These are phyloP conservation scores for Mycena maculata DNA, from an alignment of 768 basidiomycete genomes.

Conservation along the genomic window DNA sequence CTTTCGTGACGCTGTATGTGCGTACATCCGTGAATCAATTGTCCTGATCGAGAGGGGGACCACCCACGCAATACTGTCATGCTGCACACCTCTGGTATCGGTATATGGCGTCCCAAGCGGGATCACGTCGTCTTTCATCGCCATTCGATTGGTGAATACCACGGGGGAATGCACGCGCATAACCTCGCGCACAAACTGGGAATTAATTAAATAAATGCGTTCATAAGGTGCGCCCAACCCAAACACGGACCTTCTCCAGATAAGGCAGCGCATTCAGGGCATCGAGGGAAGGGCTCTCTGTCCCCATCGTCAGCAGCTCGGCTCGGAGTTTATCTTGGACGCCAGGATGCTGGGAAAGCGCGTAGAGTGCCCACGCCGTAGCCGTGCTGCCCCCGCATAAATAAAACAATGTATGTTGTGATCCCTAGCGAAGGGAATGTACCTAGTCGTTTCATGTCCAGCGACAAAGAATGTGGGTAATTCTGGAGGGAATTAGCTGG, in stretches of 20 bases:
- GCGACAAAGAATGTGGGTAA: constrained; percentile 26
- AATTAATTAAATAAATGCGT: too few relatives aligned
- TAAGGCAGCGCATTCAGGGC: constrained; percentile 61
- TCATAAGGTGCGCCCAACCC: too few relatives aligned
- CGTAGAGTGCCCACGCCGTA: constrained; percentile 58
- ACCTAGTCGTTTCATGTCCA: constrained; percentile 41
- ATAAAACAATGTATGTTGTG: too few relatives aligned
- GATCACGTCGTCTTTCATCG: constrained; percentile 50
- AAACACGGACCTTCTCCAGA: constrained; percentile 53
- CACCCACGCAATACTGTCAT: constrained; percentile 44
- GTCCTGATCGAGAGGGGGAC: neutral
- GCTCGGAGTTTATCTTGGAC: constrained; percentile 57
- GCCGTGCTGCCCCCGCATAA: constrained; percentile 31
- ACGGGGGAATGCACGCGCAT: constrained; percentile 57
- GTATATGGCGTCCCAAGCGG: constrained; percentile 49
- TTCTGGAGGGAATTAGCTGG: constrained; percentile 49
- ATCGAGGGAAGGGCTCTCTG: constrained; percentile 62
- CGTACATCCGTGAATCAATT: constrained; percentile 3
- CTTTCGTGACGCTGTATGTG: constrained; percentile 35
- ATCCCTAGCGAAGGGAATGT: neutral
- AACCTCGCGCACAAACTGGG: constrained; percentile 49
- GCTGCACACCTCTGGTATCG: constrained; percentile 45
- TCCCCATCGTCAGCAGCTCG: constrained; percentile 54
- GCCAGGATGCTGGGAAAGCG: constrained; percentile 50
- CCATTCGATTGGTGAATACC: constrained; percentile 42